Conservation (phyloP, 176 grass and related monocot genomes). For the Avena eriantha region DNA sequence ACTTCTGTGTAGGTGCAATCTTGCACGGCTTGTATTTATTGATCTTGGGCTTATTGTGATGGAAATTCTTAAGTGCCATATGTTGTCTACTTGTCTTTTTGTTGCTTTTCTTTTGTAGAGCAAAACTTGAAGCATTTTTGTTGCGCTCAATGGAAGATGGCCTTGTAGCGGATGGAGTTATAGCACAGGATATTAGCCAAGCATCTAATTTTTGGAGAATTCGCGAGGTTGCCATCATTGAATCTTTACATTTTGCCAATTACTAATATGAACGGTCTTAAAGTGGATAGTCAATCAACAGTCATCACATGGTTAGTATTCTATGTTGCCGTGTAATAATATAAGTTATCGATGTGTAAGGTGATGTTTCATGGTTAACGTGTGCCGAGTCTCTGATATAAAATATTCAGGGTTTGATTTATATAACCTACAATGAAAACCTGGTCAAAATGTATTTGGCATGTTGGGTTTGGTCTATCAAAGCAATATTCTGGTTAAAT, state of each 20-base stretch:
- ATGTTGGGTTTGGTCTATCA: constrained; percentile 21
- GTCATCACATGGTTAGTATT: constrained; percentile 1
- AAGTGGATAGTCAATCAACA: constrained; percentile 3
- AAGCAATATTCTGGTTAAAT: neutral
- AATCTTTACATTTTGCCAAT: constrained; percentile 4
- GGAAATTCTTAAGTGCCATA: constrained; percentile 8
- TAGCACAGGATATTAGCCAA: constrained; percentile 97
- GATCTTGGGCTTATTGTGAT: constrained; percentile 22
- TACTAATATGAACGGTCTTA: constrained; percentile 8
- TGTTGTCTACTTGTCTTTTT: constrained; percentile 21
- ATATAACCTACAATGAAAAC: neutral
- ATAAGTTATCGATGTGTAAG: neutral
- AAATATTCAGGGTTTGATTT: constrained; percentile 7
- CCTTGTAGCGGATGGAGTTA: constrained; percentile 79
- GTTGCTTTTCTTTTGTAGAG: constrained; percentile 59
- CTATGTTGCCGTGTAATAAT: neutral
- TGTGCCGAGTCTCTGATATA: neutral
- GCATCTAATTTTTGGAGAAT: constrained; percentile 92
- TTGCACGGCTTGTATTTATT: constrained; percentile 22
- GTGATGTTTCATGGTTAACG: constrained; percentile 22
- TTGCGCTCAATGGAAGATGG: constrained; percentile 85
- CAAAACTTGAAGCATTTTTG: constrained; percentile 96
- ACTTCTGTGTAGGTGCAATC: constrained; percentile 12
- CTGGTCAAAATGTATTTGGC: neutral
- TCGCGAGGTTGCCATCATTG: constrained; percentile 67